Evolutionary conservation across 2,329 filamentous ascomycete genomes (phyloP).

Genomic region (Paracorniculantispora psalliotae): DNA sequence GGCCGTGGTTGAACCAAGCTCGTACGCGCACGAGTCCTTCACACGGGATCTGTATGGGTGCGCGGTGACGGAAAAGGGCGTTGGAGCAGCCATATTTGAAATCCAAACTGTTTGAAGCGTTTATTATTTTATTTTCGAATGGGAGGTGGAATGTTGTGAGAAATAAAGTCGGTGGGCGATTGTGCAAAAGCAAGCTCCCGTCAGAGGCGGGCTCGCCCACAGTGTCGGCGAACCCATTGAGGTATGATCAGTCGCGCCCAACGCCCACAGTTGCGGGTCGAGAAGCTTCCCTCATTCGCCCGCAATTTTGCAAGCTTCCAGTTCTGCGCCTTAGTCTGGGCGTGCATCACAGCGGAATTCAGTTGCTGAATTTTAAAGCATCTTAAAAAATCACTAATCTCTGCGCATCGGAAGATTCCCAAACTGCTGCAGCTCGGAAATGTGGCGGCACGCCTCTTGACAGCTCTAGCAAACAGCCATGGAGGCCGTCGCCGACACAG

Average conservation of each 20-base stretch:
- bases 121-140: no score
- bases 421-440: neutral
- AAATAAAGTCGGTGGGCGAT: neutral
- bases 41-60: constrained; percentile 42
- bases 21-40: constrained; percentile 41
- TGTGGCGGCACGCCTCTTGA: neutral
- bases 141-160: neutral
- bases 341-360: neutral
- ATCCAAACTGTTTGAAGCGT: neutral
- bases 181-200: no score
- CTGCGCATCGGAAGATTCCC: neutral
- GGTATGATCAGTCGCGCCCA: neutral
- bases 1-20: constrained; percentile 35
- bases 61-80: constrained; percentile 39
- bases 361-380: neutral
- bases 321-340: neutral
- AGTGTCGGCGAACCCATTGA: neutral
- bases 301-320: neutral
- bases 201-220: neutral
- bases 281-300: constrained; percentile 1
- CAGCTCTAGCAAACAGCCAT: constrained; percentile 19
- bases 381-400: neutral
- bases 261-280: constrained; percentile 10
- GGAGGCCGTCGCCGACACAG: constrained; percentile 21
- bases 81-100: constrained; percentile 21